Evolutionary conservation across 176 grass and related monocot genomes (phyloP), one percentile per base, ranked within the genome.

Genomic region (Echinochloa phyllopogon): DNA sequence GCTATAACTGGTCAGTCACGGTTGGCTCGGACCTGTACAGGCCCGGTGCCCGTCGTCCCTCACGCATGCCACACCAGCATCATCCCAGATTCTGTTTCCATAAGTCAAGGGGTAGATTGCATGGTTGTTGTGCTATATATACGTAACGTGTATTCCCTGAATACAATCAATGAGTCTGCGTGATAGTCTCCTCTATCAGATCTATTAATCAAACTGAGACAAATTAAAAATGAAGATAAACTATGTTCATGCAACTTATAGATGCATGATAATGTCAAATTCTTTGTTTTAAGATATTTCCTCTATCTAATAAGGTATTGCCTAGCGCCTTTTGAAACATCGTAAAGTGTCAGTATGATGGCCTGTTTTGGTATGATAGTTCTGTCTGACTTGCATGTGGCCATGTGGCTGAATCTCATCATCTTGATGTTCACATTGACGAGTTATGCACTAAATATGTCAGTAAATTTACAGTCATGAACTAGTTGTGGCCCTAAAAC

Each of bases 381-480:
- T 83, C 13, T 59, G 75, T 72, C 57, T 72, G 52, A 51, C 33
- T 76, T 85, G 63, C 53, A 36, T 76, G 14, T 58, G 45, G 42
- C 25, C 27, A 36, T 76, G 14, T 58, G 45, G 42, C 25, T 21
- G 25, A 43, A 50, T 45, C 4, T 53, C 65, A 77, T 72, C 27
- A 23, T 82, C 25, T 37, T 69, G 20, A 52, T 72, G 10, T 76
- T 62, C 73, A 36, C 36, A 85, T 81, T 89, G 62, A 81, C n/a
- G 4, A 47, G 18, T 12, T 71, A 52, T 52, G 36, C 74, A 37
- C 21, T 82, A 69, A 51, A 16, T 77, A 56, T 33, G 29, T 77
- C 24, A 47, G 20, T 41, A 10, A 71, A 52, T 69, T 43, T 51
- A 81, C 36, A 77, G 65, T 38, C 42, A 5, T 51, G 36, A 50